These are phyloP conservation scores for Aspergillus sp. DNA, from an alignment of 2,329 filamentous ascomycete genomes.

Conservation along the genomic window DNA sequence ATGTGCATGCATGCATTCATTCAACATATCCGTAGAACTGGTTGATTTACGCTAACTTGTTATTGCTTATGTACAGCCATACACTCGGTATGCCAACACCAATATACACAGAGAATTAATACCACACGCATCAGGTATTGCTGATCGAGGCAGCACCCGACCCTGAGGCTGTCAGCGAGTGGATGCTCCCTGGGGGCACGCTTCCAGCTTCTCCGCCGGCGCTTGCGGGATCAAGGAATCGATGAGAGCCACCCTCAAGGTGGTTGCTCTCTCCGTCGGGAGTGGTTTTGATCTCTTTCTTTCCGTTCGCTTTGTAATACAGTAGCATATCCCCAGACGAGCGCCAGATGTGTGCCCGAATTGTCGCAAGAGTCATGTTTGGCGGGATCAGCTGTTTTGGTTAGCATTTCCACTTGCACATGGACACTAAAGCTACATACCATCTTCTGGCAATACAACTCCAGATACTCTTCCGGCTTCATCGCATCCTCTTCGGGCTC, in stretches of 20 bases:
- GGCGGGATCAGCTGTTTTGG: slow-evolving; percentile 57
- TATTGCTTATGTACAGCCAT: neutral
- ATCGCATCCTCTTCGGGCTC: slow-evolving; percentile 62
- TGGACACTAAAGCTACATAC: slow-evolving; percentile 53
- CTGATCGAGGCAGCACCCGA: slow-evolving; percentile 27
- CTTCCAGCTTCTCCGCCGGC: slow-evolving; percentile 25
- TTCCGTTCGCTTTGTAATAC: slow-evolving; percentile 89
- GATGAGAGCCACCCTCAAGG: slow-evolving; percentile 12
- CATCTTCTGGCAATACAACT: slow-evolving; percentile 91
- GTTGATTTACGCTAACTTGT: too few relatives aligned
- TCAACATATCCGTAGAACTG: too few relatives aligned
- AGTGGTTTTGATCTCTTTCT: slow-evolving; percentile 54
- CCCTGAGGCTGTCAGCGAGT: slow-evolving; percentile 33
- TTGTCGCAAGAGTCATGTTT: slow-evolving; percentile 89
- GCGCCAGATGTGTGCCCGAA: slow-evolving; percentile 91
- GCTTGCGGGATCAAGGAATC: slow-evolving; percentile 11
- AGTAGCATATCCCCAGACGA: slow-evolving; percentile 90
- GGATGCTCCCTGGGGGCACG: slow-evolving; percentile 32
- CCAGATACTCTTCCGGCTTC: slow-evolving; percentile 87
- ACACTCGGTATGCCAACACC: neutral
- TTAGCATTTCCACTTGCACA: neutral
- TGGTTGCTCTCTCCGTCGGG: slow-evolving; percentile 21
- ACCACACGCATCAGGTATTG: slow-evolving; percentile 16
- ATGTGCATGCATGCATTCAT: too few relatives aligned
- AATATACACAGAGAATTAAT: slow-evolving; percentile 9